Evolutionary conservation across 139 green algal genomes (phyloP).

Genomic region (Limnomonas spitsbergensis): DNA sequence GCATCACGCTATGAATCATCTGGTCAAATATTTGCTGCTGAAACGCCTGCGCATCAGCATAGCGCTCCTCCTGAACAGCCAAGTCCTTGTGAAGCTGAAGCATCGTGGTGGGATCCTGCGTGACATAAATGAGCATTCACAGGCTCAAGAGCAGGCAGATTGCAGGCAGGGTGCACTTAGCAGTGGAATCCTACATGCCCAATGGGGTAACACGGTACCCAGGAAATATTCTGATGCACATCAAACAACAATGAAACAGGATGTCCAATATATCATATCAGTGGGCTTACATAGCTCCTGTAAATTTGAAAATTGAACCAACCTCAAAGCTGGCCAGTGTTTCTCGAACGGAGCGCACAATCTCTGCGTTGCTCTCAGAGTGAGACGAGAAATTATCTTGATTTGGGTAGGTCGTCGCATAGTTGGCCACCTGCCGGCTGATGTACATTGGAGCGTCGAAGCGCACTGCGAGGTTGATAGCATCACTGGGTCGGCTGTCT

Average conservation of each 20-base stretch:
- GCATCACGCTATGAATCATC: slow-evolving; percentile 21
- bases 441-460: slow-evolving; percentile 69
- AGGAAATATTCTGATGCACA: too few relatives aligned
- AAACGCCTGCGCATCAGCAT: slow-evolving; percentile 59
- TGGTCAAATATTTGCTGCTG: slow-evolving; percentile 39
- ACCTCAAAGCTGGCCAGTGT: slow-evolving; percentile 62
- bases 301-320: too few relatives aligned
- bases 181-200: too few relatives aligned
- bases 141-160: too few relatives aligned
- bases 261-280: too few relatives aligned
- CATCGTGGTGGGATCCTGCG: slow-evolving; percentile 30
- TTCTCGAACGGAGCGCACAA: slow-evolving; percentile 60
- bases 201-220: too few relatives aligned
- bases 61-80: slow-evolving; percentile 77
- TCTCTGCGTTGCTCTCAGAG: slow-evolving; percentile 46
- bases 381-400: not conserved
- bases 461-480: slow-evolving; percentile 78
- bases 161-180: too few relatives aligned
- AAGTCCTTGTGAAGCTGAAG: slow-evolving; percentile 69
- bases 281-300: too few relatives aligned
- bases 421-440: slow-evolving; percentile 50
- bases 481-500: slow-evolving; percentile 70
- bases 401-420: slow-evolving; percentile 11
- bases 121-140: not conserved
- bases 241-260: too few relatives aligned